Evolutionary conservation across 805 yeast genomes (phyloP), one percentile per base, ranked within the genome.

Genomic region (Lipomyces mesembrius): DNA sequence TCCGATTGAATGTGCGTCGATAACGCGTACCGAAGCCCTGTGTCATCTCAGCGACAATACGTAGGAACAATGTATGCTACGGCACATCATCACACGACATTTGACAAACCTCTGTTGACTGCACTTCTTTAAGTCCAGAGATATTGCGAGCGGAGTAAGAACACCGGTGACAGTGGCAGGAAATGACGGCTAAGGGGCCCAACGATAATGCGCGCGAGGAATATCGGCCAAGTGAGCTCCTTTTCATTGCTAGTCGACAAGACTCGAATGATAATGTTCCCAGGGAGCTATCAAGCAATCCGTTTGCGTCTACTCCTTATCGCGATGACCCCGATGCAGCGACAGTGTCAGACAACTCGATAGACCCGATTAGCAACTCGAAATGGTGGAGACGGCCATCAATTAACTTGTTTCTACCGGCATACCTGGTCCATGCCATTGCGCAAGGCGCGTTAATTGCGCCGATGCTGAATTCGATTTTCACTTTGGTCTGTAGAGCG

Each of bases 401-500:
- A n/a, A 32, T 57, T 35, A 7, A 6, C 52, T 4, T 57, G 49
- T 46, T 57, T 4, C 29, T 57, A 0, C 60, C 60, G 29, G 22
- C 32, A 27, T 57, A 17, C 20, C 22, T 34, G 29, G n/a, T 57
- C 25, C 25, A 17, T 8, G 32, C 52, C 12, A 7, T 57, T 22
- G 60, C 52, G 14, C 29, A 27, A 34, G 60, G 49, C 32, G 51
- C 27, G 51, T 56, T 64, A 11, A 29, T 64, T 34, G 62, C 67
- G 32, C 67, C 67, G 22, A 46, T 27, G 56, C 34, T 64, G 20
- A 54, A 60, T 25, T 39, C 62, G 12, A 46, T 55, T 6, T 37
- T 65, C 49, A 25, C 60, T 20, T 49, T 65, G 20, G 35, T 57
- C 12, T 65, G 68, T 46, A 62, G 65, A 20, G 60, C 56, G 4